phyloP scores from a whole-genome alignment of 2,329 filamentous ascomycete genomes.

The Ophiostoma himal-ulmi region DNA sequence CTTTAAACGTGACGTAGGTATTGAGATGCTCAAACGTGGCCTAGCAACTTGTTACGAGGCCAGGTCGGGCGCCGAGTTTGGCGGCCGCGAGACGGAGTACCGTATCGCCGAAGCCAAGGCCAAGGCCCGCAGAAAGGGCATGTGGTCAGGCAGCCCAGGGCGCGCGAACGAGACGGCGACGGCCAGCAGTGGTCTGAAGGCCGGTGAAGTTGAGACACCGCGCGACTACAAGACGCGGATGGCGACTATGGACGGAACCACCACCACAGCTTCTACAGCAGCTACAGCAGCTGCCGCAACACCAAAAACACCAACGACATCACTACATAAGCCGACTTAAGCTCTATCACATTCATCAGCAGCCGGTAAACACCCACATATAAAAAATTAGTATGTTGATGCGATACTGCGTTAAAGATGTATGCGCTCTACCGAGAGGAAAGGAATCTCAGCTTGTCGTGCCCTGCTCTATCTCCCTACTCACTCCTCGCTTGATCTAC shows the following conservation, averaged over 20 bases:
- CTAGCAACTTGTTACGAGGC: slow-evolving; percentile 91
- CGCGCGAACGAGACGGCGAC: slow-evolving; percentile 41
- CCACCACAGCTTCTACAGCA: background rate
- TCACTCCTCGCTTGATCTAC: background rate
- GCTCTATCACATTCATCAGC: background rate
- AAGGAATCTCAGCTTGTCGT: background rate
- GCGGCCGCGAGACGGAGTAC: slow-evolving; percentile 60
- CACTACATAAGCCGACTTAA: background rate
- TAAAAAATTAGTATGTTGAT: background rate
- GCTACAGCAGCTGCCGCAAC: background rate
- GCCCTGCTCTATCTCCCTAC: too few species aligned
- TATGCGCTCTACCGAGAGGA: background rate
- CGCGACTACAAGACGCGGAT: slow-evolving; percentile 72
- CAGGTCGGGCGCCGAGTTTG: slow-evolving; percentile 84
- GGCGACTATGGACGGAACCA: slow-evolving; percentile 31
- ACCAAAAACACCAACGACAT: background rate
- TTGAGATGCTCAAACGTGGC: slow-evolving; percentile 81
- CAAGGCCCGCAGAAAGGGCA: slow-evolving; percentile 57
- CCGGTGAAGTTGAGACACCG: slow-evolving; percentile 62
- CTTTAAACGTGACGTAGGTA: slow-evolving; percentile 71
- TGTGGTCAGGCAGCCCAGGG: slow-evolving; percentile 66
- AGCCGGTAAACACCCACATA: background rate
- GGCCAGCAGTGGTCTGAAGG: slow-evolving; percentile 37
- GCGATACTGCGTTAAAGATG: background rate
- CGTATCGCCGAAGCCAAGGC: slow-evolving; percentile 61